phyloP scores from a whole-genome alignment of 2,329 filamentous ascomycete genomes.

The Aspergillus novofumigatus region DNA sequence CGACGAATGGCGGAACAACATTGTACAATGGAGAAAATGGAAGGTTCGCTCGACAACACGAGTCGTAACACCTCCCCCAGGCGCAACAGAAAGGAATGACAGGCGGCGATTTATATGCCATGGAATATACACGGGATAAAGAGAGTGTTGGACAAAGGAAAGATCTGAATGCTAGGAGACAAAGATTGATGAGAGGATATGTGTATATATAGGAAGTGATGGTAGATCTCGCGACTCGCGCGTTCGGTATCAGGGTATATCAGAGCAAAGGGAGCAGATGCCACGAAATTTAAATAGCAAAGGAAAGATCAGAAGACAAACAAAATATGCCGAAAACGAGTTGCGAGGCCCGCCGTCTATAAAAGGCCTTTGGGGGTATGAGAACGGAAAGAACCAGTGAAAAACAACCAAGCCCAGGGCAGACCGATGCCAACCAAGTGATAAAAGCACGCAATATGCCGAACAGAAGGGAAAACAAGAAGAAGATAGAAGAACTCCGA shows the following conservation, averaged over 20 bases:
- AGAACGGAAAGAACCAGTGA: slow-evolving; percentile 24
- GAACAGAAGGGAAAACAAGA: slow-evolving; percentile 1
- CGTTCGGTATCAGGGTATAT: slow-evolving; percentile 26
- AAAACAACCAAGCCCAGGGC: slow-evolving; percentile 18
- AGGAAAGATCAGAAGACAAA: slow-evolving; percentile 18
- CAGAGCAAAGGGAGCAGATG: slow-evolving; percentile 14
- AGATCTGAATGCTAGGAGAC: slow-evolving; percentile 13
- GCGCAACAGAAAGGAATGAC: not conserved
- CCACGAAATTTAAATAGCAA: slow-evolving; percentile 5
- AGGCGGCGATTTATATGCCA: slow-evolving; percentile 7
- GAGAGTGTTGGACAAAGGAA: slow-evolving; percentile 13
- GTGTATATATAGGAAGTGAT: slow-evolving; percentile 21
- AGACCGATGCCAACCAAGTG: slow-evolving; percentile 20
- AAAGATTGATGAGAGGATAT: slow-evolving; percentile 19
- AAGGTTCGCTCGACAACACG: not conserved
- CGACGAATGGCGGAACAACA: slow-evolving; percentile 16
- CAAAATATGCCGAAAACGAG: slow-evolving; percentile 22
- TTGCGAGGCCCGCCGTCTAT: slow-evolving; percentile 35
- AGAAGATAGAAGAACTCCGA: slow-evolving; percentile 4
- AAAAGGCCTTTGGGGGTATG: slow-evolving; percentile 40
- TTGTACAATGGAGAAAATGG: slow-evolving; percentile 9
- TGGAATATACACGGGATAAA: slow-evolving; percentile 5
- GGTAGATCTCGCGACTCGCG: slow-evolving; percentile 29
- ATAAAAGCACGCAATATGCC: slow-evolving; percentile 14
- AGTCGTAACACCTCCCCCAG: not conserved